A percentile compares a stretch with the other conserved stretches of the same genome.
Evolutionary conservation across 805 yeast species (phyloP).

Genomic region (Spathaspora hagerdaliae): DNA sequence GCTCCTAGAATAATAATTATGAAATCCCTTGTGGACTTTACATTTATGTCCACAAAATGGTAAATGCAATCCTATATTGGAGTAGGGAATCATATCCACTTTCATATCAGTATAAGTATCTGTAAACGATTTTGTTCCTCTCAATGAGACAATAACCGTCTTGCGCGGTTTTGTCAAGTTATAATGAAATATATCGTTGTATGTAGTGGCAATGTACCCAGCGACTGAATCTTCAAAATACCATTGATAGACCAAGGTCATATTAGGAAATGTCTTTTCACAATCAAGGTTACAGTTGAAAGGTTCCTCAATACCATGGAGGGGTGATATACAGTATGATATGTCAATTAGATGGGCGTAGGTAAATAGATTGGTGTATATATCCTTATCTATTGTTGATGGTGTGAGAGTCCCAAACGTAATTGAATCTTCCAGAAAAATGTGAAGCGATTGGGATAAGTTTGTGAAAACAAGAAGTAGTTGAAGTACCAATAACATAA

Average conservation of each 20-base stretch:
- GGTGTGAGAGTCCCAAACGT: conserved; percentile 6
- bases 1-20: conserved; percentile 25
- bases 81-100: conserved; percentile 30
- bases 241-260: conserved; percentile 40
- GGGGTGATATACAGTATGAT: conserved; percentile 36
- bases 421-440: not conserved
- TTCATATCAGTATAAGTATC: conserved; percentile 39
- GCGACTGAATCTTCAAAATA: conserved; percentile 32
- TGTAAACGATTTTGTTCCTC: conserved; percentile 41
- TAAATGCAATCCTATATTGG: conserved; percentile 16
- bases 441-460: too few species aligned
- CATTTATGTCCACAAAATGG: conserved; percentile 30
- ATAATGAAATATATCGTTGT: conserved; percentile 19
- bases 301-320: conserved; percentile 27
- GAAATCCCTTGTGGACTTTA: conserved; percentile 37
- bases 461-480: too few species aligned
- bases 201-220: conserved; percentile 36
- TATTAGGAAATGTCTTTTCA: conserved; percentile 29
- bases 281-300: conserved; percentile 37
- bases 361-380: conserved; percentile 28
- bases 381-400: conserved; percentile 10
- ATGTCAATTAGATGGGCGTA: conserved; percentile 42
- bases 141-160: conserved; percentile 30
- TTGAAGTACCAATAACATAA: too few species aligned
- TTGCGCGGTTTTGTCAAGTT: conserved; percentile 11